A percentile compares a stretch with the other conserved stretches of the same genome.
Evolutionary conservation across 345 rosid genomes (phyloP).

Genomic region (Acer negundo): DNA sequence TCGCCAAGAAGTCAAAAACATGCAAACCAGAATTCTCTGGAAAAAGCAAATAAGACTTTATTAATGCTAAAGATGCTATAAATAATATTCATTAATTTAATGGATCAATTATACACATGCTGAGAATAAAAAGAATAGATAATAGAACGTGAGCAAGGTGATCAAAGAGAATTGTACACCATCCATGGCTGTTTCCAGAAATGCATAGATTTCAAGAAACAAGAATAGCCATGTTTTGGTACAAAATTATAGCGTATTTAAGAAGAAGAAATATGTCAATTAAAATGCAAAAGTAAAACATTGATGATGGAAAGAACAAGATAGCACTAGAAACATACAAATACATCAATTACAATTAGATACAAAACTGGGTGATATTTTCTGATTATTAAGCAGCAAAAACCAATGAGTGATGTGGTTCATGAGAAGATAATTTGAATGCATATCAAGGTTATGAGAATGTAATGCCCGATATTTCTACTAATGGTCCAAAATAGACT

Average conservation of each 20-base stretch:
- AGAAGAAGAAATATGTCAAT: not conserved
- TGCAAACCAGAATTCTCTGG: constrained; percentile 96
- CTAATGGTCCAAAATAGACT: not conserved
- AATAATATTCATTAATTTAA: not conserved
- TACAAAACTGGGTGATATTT: not conserved
- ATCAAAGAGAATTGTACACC: not conserved
- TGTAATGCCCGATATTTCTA: not conserved
- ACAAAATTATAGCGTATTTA: not conserved
- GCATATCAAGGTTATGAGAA: not conserved
- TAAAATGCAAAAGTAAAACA: not conserved
- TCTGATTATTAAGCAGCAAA: not conserved
- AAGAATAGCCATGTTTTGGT: not conserved
- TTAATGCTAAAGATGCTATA: not conserved
- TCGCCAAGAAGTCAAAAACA: constrained; percentile 91
- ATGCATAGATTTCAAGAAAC: not conserved
- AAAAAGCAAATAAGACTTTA: not conserved
- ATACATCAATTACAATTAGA: not conserved
- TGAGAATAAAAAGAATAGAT: not conserved
- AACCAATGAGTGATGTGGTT: not conserved
- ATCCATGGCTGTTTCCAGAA: not conserved
- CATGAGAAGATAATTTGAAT: not conserved
- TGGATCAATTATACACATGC: not conserved
- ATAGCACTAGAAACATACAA: not conserved
- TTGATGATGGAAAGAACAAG: not conserved
- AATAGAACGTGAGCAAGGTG: not conserved